Conservation (phyloP, 2,329 filamentous ascomycete species). For the Cytospora leucostoma region DNA sequence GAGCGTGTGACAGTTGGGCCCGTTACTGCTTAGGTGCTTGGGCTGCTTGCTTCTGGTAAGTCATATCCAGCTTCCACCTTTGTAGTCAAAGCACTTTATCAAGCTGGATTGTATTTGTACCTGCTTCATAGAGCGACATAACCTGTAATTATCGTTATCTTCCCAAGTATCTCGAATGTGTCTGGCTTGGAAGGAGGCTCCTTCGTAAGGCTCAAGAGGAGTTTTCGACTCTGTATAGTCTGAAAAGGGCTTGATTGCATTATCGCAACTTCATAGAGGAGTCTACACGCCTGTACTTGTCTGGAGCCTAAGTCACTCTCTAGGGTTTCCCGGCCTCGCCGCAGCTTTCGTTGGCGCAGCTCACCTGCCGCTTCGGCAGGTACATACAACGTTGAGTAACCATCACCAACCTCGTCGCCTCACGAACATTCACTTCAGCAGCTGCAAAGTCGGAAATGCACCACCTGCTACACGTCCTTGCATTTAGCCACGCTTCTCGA, state of each 20-base stretch:
- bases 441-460: neutral
- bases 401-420: constrained; percentile 5
- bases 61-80: neutral
- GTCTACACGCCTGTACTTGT: neutral
- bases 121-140: neutral
- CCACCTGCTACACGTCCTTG: neutral
- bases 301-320: neutral
- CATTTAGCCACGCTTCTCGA: neutral
- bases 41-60: constrained; percentile 1
- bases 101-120: neutral
- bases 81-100: neutral
- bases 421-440: neutral
- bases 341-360: neutral
- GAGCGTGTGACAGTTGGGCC: constrained; percentile 61
- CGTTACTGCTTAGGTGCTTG: constrained; percentile 35
- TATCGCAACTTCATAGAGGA: neutral
- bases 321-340: neutral
- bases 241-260: neutral
- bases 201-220: neutral
- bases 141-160: neutral
- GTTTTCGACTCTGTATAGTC: neutral
- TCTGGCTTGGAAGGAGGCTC: no score
- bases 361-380: neutral
- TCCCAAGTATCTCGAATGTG: neutral
- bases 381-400: neutral